These are phyloP conservation scores for Exutisphaerella laricina DNA, from an alignment of 2,329 filamentous ascomycete species.

Conservation along the genomic window DNA sequence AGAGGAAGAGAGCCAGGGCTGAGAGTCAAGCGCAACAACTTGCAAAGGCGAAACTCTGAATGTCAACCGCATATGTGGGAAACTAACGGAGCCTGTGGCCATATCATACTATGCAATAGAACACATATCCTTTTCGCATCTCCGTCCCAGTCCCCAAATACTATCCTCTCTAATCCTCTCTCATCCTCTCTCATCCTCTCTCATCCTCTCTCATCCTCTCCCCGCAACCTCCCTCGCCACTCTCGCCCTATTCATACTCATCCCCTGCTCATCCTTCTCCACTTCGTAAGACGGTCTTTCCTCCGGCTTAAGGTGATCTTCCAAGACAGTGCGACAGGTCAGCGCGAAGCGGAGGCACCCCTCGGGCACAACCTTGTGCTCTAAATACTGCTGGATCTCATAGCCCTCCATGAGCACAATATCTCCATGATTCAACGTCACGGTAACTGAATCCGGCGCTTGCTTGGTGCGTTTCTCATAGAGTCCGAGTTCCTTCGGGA, in stretches of 20 bases:
- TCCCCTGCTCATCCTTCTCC: conserved; percentile 28
- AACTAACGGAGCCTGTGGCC: no score
- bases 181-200: no score
- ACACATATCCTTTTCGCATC: no score
- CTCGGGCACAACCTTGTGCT: conserved; percentile 51
- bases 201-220: conserved; percentile 2
- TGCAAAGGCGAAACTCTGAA: no score
- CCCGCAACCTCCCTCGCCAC: conserved; percentile 4
- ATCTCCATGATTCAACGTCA: conserved; percentile 57
- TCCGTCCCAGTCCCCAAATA: no score
- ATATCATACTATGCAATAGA: no score
- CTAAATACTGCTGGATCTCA: conserved; percentile 54
- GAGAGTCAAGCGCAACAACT: no score
- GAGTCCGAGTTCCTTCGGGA: conserved; percentile 37
- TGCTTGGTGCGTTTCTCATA: conserved; percentile 30
- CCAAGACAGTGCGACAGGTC: conserved; percentile 51
- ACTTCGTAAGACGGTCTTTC: conserved; percentile 39
- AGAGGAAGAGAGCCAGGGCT: no score
- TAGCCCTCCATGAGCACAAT: conserved; percentile 59
- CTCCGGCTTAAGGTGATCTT: conserved; percentile 37
- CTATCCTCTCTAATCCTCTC: no score
- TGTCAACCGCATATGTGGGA: no score
- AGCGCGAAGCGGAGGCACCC: conserved; percentile 53
- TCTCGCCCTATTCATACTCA: conserved; percentile 16
- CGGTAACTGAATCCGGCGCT: conserved; percentile 35